These are phyloP conservation scores for Hemileccinum impolitum DNA, from an alignment of 768 basidiomycete genomes.

Conservation along the genomic window DNA sequence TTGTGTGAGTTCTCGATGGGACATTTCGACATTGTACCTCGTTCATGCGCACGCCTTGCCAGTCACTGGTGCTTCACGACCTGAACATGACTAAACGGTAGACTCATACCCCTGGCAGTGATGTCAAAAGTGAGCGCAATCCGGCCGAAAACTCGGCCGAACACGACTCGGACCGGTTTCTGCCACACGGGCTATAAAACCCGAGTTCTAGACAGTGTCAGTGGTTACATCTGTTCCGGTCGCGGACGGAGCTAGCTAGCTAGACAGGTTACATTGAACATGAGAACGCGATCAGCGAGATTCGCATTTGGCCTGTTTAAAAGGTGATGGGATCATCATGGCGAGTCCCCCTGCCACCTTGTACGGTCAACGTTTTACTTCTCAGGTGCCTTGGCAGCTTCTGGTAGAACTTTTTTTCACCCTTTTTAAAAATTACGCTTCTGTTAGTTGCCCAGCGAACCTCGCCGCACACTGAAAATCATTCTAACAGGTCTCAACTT, in stretches of 20 bases:
- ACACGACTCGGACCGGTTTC: too few relatives aligned
- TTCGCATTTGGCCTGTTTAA: constrained; percentile 8
- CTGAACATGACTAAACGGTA: too few relatives aligned
- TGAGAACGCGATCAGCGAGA: constrained; percentile 11
- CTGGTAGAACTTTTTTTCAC: too few relatives aligned
- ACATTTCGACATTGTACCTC: neutral
- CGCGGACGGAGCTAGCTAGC: neutral
- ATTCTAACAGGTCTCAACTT: neutral
- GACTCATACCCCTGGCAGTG: too few relatives aligned
- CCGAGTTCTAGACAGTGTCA: neutral
- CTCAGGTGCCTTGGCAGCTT: too few relatives aligned
- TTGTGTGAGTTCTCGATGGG: constrained; percentile 3
- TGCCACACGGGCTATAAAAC: too few relatives aligned
- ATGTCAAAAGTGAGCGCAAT: too few relatives aligned
- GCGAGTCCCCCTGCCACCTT: constrained; percentile 15
- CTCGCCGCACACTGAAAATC: neutral
- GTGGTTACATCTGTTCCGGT: neutral
- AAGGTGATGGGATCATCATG: constrained; percentile 10
- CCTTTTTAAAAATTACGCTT: too few relatives aligned
- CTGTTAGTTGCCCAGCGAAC: too few relatives aligned
- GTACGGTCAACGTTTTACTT: neutral
- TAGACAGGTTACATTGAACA: neutral
- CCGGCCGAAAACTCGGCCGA: too few relatives aligned
- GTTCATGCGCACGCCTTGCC: too few relatives aligned
- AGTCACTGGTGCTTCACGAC: too few relatives aligned